phyloP scores from a whole-genome alignment of 371 early-diverging fungal species.

The Choanephora cucurbitarum region DNA sequence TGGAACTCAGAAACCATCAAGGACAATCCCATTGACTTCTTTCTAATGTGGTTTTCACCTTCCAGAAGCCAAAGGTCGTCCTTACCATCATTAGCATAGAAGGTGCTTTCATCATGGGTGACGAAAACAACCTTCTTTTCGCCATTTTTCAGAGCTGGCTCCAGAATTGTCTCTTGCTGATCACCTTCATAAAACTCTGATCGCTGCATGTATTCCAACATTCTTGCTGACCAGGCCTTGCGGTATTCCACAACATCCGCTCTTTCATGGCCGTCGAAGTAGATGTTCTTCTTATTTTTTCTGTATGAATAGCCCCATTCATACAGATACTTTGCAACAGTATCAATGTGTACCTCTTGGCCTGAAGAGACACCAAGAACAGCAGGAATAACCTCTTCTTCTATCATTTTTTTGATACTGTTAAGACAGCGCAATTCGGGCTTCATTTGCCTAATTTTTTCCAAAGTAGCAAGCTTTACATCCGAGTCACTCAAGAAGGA shows the following conservation, averaged over 20 bases:
- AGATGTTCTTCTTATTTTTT: constrained; percentile 1
- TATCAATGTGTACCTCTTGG: neutral
- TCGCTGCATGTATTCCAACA: constrained; percentile 8
- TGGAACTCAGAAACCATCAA: too few relatives aligned
- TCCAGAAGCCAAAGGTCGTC: too few relatives aligned
- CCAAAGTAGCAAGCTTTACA: neutral
- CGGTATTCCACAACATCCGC: constrained; percentile 7
- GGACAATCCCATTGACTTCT: too few relatives aligned
- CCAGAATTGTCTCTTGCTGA: too few relatives aligned
- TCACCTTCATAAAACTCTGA: neutral
- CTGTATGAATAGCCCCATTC: constrained; percentile 7
- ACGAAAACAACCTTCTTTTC: too few relatives aligned
- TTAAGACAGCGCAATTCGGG: constrained; percentile 1
- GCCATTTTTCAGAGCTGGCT: too few relatives aligned
- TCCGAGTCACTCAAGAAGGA: constrained; percentile 9
- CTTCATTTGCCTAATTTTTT: neutral
- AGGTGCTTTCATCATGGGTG: too few relatives aligned
- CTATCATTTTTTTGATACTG: neutral
- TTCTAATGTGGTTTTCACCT: too few relatives aligned
- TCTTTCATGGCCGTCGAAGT: constrained; percentile 11
- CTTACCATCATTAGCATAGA: too few relatives aligned
- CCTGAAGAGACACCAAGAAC: neutral
- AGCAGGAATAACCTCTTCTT: neutral
- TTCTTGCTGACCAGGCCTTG: neutral
- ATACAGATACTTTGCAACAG: constrained; percentile 1